Conservation (phyloP, 495 filamentous ascomycete species). For the Penicillium paxilli region DNA sequence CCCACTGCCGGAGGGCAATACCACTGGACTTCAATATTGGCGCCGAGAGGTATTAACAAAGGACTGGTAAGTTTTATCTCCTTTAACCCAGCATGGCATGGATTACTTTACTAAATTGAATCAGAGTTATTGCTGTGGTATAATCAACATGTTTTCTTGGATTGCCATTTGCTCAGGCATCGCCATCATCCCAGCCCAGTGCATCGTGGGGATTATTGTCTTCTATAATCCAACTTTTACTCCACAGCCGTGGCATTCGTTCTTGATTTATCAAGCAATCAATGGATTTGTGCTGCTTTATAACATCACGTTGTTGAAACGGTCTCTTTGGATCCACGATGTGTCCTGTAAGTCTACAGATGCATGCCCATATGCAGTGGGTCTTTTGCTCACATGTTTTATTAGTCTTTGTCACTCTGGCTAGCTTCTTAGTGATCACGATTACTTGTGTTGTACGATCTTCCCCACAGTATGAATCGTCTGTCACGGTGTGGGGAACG, state of each 20-base stretch:
- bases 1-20: slow-evolving; percentile 54
- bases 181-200: slow-evolving; percentile 20
- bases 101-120: not conserved
- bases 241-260: slow-evolving; percentile 31
- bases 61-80: not conserved
- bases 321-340: slow-evolving; percentile 28
- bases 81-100: no score
- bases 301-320: slow-evolving; percentile 22
- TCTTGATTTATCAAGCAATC: slow-evolving; percentile 41
- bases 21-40: slow-evolving; percentile 31
- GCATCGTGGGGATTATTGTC: slow-evolving; percentile 19
- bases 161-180: slow-evolving; percentile 23
- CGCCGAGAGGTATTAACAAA: slow-evolving; percentile 8
- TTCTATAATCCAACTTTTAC: slow-evolving; percentile 23
- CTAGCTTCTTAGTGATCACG: slow-evolving; percentile 17
- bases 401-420: slow-evolving; percentile 16
- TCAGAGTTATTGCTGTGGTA: slow-evolving; percentile 29
- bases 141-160: slow-evolving; percentile 24
- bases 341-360: slow-evolving; percentile 21
- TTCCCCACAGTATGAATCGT: slow-evolving; percentile 17
- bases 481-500: slow-evolving; percentile 23
- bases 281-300: slow-evolving; percentile 20
- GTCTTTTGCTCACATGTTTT: not conserved
- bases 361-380: not conserved
- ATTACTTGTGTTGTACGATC: slow-evolving; percentile 27